phyloP scores from a whole-genome alignment of 2,329 filamentous ascomycete genomes.

The Stagonosporopsis vannaccii region DNA sequence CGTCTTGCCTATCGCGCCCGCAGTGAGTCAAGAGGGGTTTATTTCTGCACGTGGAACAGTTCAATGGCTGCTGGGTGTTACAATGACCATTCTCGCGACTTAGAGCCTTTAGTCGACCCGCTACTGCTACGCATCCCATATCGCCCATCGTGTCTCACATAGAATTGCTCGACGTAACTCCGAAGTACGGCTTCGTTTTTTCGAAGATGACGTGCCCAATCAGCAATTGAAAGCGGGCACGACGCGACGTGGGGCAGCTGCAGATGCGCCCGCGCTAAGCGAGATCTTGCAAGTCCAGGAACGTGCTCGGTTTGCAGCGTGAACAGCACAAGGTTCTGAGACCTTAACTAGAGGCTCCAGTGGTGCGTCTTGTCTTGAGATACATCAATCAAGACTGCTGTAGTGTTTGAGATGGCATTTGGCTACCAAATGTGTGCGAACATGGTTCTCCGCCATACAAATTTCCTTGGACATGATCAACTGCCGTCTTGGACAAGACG shows the following conservation, averaged over 20 bases:
- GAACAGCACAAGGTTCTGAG: background rate
- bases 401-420: background rate
- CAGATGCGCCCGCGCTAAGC: constrained; percentile 13
- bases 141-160: constrained; percentile 3
- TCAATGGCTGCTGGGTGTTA: constrained; percentile 28
- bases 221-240: constrained; percentile 2
- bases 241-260: constrained; percentile 2
- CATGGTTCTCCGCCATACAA: background rate
- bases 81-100: background rate
- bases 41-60: constrained; percentile 27
- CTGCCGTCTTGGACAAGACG: background rate
- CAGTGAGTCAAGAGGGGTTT: constrained; percentile 41
- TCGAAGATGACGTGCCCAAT: constrained; percentile 25
- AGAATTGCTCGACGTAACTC: constrained; percentile 8
- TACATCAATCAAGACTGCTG: background rate
- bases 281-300: background rate
- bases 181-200: constrained; percentile 27
- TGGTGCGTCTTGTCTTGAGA: background rate
- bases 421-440: background rate
- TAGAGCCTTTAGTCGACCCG: background rate
- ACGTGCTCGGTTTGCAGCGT: background rate
- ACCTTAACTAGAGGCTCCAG: background rate
- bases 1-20: constrained; percentile 21
- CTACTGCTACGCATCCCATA: constrained; percentile 2
- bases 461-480: background rate